Conservation (phyloP, 768 basidiomycete species). For the Mycena haematopus region DNA sequence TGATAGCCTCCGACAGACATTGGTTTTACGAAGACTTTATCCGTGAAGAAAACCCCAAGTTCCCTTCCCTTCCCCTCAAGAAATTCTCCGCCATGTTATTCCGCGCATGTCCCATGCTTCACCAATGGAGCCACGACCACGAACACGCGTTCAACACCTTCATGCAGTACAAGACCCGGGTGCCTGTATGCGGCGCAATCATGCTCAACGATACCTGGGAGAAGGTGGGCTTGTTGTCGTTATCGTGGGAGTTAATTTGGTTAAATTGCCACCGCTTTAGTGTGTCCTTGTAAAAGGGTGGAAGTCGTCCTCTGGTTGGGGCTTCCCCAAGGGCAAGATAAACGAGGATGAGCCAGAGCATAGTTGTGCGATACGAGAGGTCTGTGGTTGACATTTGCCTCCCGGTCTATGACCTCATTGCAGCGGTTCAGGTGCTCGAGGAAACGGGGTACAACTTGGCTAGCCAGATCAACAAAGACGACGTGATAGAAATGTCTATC, state of each 20-base stretch:
- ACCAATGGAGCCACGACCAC: conserved; percentile 84
- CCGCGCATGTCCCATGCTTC: conserved; percentile 80
- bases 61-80: conserved; percentile 89
- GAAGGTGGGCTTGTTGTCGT: conserved; percentile 64
- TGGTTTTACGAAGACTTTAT: conserved; percentile 99
- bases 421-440: conserved; percentile 77
- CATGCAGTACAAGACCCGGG: conserved; percentile 95
- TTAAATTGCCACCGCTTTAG: conserved; percentile 45
- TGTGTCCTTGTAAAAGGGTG: conserved; percentile 98
- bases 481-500: conserved; percentile 86
- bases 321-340: conserved; percentile 99
- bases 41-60: conserved; percentile 85
- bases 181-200: conserved; percentile 97
- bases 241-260: conserved; percentile 13
- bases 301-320: conserved; percentile 97
- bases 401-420: conserved; percentile 17
- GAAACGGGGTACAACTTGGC: conserved; percentile 94
- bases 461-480: conserved; percentile 64
- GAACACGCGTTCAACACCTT: conserved; percentile 88
- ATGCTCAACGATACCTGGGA: conserved; percentile 92
- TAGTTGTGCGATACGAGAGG: conserved; percentile 92
- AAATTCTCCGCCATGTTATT: conserved; percentile 94
- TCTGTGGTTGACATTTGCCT: conserved; percentile 42
- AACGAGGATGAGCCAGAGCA: conserved; percentile 89
- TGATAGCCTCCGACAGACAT: conserved; percentile 61